phyloP scores from a whole-genome alignment of 768 basidiomycete genomes.

The Clavulina sp. region DNA sequence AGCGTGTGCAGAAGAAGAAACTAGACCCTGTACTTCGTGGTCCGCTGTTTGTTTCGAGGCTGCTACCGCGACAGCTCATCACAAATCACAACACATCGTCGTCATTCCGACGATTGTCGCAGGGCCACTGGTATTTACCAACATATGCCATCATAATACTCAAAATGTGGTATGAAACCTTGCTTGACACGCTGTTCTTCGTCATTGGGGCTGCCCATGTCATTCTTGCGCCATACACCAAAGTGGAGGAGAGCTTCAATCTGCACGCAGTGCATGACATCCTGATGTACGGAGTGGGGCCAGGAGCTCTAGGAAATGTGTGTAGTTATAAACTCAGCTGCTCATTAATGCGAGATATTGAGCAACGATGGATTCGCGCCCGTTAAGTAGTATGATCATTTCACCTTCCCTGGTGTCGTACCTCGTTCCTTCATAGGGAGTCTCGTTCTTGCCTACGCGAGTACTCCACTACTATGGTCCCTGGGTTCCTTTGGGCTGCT shows the following conservation, averaged over 20 bases:
- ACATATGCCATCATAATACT: no score
- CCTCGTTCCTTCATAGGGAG: constrained; percentile 79
- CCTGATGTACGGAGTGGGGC: constrained; percentile 48
- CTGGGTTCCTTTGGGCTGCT: constrained; percentile 28
- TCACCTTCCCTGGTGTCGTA: constrained; percentile 72
- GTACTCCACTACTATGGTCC: constrained; percentile 31
- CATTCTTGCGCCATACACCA: constrained; percentile 69
- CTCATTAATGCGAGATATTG: background rate
- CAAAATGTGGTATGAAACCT: no score
- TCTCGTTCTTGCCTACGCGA: constrained; percentile 41
- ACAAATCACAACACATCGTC: no score
- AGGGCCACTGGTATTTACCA: no score
- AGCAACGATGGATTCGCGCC: constrained; percentile 2
- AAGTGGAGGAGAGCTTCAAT: constrained; percentile 96
- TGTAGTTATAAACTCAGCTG: constrained; percentile 18
- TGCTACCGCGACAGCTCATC: no score
- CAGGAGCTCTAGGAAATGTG: constrained; percentile 31
- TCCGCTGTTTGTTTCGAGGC: no score
- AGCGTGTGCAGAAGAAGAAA: no score
- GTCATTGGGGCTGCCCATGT: constrained; percentile 30
- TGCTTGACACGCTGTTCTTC: constrained; percentile 9
- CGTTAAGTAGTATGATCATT: constrained; percentile 68
- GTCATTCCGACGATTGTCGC: no score
- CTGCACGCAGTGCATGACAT: constrained; percentile 84
- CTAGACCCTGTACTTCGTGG: no score